Base-by-base conservation (phyloP, 2,329 filamentous ascomycete genomes). In the Sporothrix luriei region DNA sequence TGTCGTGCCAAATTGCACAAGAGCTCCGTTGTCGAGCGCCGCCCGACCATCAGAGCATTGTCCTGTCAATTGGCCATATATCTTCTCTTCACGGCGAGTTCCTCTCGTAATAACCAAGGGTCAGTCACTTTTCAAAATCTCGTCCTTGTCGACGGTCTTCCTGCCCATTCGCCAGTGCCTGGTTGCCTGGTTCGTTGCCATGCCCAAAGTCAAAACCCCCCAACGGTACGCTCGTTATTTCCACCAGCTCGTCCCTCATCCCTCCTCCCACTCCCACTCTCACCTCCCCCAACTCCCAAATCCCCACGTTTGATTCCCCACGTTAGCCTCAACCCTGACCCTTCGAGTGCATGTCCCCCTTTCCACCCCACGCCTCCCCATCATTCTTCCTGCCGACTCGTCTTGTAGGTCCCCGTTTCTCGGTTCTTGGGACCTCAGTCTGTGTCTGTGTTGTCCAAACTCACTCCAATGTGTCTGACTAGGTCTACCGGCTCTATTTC, bases 1-100 rank as follows among this genome's bases (percentile, higher is more conserved):
- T 46, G 57, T n/a, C 57, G 57, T 61, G 38, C n/a, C 57, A 46
- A 33, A 24, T 61, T 46, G 57, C 21, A 21, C 33, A 46, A 46
- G 57, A 24, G 38, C 21, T 21, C 21, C 21, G 21, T 11, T 21
- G n/a, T 26, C 38, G 26, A 61, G 6, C 57, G 38, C n/a, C 13
- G 57, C 46, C 43, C 24, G 13, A 26, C 4, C 38, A 38, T 26
- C 57, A 61, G 33, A 33, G 33, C 33, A 33, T 33, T 7, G 33
- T 61, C 55, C 43, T 33, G n/a, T 61, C 33, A 11, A 61, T 61
- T 43, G 33, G 55, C 9, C 33, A 9, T 33, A 33, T 33, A 48
- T 5, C 43, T 2, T 48, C 26, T 54, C 51, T n/a, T 16, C 3
- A 26, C 33, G 13, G 26, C 4, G 19, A 10, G 52, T 26, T 33